Evolutionary conservation across 768 basidiomycete species (phyloP), one percentile per base, ranked within the genome.

Genomic region (Boletus sensibilis): DNA sequence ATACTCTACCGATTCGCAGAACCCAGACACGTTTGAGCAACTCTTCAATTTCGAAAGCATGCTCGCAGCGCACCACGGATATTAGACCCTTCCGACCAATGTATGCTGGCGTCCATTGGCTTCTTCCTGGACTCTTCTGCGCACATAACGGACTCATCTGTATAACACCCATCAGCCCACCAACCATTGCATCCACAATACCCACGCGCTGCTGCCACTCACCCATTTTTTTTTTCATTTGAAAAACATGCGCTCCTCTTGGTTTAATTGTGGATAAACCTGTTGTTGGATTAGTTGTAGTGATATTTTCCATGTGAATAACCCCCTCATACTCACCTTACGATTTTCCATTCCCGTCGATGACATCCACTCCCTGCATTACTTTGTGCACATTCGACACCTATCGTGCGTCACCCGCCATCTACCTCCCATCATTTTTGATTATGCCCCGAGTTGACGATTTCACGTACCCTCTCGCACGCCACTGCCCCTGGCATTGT

Each of bases 271-370:
- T 72, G 70, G 70, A 72, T 72, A 72, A 65, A 18, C 44, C 60
- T 63, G 61, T 73, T 73, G 72, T 73, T 72, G 64, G 56, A 73
- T 72, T 73, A 72, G 64, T 49, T 72, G 67, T 72, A 66, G 66
- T 73, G 60, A 66, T 72, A 66, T 56, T 37, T 64, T 62, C 55
- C 50, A 48, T 71, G 71, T 72, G 52, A 57, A 70, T 70, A 69
- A 37, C 50, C 45, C 49, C 39, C 56, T 42, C 62, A 65, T 45
- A 67, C 71, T 63, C 64, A 63, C 59, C 25, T 71, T 48, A 57
- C 61, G 65, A 57, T 47, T 49, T 42, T 34, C 23, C 60, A 35
- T 39, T 42, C 55, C 37, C 41, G n/a, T n/a, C n/a, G 50, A 59
- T n/a, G 55, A 64, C 62, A 21, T 38, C 54, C 46, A 31, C 44